phyloP scores from a whole-genome alignment of 805 yeast genomes.

The Nakazawaea siamensis region DNA sequence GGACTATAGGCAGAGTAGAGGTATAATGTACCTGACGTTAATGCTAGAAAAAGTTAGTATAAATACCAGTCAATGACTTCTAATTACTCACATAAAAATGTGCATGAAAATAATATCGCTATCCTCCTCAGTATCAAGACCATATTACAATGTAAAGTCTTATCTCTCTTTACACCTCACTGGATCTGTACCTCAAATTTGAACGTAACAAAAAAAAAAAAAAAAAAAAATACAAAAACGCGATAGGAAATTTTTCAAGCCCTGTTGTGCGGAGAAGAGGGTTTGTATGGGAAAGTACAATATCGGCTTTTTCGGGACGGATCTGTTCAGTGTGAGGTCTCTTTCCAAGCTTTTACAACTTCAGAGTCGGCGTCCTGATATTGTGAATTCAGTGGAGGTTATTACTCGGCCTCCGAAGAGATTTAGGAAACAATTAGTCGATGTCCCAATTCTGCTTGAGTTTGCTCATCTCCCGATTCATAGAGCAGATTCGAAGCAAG shows the following conservation, averaged over 20 bases:
- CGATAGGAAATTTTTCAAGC: no score
- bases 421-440: constrained; percentile 29
- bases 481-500: constrained; percentile 43
- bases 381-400: constrained; percentile 36
- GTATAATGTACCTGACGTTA: constrained; percentile 68
- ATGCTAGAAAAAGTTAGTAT: constrained; percentile 32
- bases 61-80: no score
- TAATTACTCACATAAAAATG: constrained; percentile 15
- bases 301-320: constrained; percentile 76
- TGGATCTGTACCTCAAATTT: background rate
- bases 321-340: constrained; percentile 54
- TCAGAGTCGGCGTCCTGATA: background rate
- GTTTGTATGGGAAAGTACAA: constrained; percentile 12
- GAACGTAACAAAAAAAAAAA: no score
- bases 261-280: no score
- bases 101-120: constrained; percentile 14
- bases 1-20: constrained; percentile 74
- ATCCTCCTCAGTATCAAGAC: constrained; percentile 11
- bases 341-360: constrained; percentile 30
- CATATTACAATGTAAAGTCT: no score
- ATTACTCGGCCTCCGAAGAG: constrained; percentile 54
- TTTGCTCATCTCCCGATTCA: constrained; percentile 25
- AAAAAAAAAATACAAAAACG: no score
- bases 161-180: background rate
- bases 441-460: constrained; percentile 43